These are phyloP conservation scores for Pseudozyma hubeiensis DNA, from an alignment of 1,284 basidiomycete genomes.

Conservation along the genomic window DNA sequence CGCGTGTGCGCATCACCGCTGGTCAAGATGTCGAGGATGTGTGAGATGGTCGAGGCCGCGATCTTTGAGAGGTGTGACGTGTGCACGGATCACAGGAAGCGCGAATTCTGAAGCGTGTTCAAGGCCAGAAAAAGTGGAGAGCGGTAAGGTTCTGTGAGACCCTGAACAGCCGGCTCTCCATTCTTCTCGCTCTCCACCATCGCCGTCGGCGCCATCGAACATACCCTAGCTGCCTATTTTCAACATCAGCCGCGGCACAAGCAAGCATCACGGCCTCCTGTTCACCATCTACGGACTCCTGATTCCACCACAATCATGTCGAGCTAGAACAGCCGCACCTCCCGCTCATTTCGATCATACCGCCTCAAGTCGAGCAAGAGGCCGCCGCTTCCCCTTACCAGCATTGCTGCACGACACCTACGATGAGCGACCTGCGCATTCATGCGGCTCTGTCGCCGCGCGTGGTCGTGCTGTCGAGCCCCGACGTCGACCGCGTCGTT, in stretches of 20 bases:
- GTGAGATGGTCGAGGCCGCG: too few relatives aligned
- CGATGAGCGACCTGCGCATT: constrained; percentile 51
- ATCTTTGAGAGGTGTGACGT: not conserved
- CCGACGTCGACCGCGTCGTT: constrained; percentile 53
- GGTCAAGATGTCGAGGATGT: too few relatives aligned
- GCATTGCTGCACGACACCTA: not conserved
- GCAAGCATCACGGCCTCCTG: too few relatives aligned
- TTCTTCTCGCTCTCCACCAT: not conserved
- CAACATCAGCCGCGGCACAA: too few relatives aligned
- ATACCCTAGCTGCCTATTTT: too few relatives aligned
- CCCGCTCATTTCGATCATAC: not conserved
- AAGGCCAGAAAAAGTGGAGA: not conserved
- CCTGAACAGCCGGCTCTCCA: constrained; percentile 4
- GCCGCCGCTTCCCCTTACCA: not conserved
- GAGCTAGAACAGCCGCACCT: not conserved
- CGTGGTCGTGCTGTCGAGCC: constrained; percentile 59
- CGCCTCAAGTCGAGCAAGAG: not conserved
- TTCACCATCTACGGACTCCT: too few relatives aligned
- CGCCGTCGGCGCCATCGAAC: not conserved
- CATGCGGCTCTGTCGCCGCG: constrained; percentile 62
- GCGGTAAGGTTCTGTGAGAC: constrained; percentile 1
- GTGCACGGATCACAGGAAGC: constrained; percentile 19
- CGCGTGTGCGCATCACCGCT: too few relatives aligned
- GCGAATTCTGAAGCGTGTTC: constrained; percentile 1
- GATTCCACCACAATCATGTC: constrained; percentile 3